phyloP scores from a whole-genome alignment of 306 rosid genomes.

The Parietaria judaica region DNA sequence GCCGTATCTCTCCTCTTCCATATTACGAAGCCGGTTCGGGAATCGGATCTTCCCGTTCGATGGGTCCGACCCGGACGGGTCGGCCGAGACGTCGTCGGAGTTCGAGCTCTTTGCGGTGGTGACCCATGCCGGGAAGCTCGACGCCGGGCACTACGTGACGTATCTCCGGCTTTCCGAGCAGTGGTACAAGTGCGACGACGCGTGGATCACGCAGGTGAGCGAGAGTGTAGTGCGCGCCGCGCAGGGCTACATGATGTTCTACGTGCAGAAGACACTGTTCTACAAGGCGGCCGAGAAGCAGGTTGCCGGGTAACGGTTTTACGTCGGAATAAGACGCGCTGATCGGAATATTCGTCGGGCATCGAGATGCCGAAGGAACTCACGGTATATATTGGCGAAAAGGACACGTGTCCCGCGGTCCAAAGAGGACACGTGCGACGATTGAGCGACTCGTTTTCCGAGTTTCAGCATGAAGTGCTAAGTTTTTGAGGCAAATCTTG shows the following conservation, averaged over 20 bases:
- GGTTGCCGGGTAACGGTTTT: slow-evolving; percentile 33
- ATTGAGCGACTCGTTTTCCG: slow-evolving; percentile 20
- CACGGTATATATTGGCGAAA: background rate
- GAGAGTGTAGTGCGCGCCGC: slow-evolving; percentile 85
- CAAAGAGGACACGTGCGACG: slow-evolving; percentile 20
- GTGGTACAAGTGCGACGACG: slow-evolving; percentile 92
- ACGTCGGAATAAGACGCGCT: background rate
- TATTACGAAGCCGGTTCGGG: slow-evolving; percentile 66
- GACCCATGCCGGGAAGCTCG: slow-evolving; percentile 82
- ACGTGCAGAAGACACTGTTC: slow-evolving; percentile 85
- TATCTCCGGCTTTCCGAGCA: slow-evolving; percentile 71
- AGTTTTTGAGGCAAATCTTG: slow-evolving; percentile 58
- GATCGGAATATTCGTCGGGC: background rate
- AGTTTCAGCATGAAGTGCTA: slow-evolving; percentile 44
- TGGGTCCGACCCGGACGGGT: slow-evolving; percentile 55
- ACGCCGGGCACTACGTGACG: slow-evolving; percentile 87
- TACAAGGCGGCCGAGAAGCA: slow-evolving; percentile 72
- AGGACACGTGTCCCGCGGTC: slow-evolving; percentile 10
- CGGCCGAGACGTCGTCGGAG: slow-evolving; percentile 58
- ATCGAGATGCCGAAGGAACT: too few relatives aligned
- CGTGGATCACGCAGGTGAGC: slow-evolving; percentile 85
- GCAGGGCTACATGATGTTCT: slow-evolving; percentile 93
- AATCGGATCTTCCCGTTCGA: slow-evolving; percentile 74
- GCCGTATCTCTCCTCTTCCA: slow-evolving; percentile 83
- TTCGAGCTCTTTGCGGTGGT: slow-evolving; percentile 89